These are phyloP conservation scores for Clonostachys rosea DNA, from an alignment of 2,329 filamentous ascomycete genomes.

Conservation along the genomic window DNA sequence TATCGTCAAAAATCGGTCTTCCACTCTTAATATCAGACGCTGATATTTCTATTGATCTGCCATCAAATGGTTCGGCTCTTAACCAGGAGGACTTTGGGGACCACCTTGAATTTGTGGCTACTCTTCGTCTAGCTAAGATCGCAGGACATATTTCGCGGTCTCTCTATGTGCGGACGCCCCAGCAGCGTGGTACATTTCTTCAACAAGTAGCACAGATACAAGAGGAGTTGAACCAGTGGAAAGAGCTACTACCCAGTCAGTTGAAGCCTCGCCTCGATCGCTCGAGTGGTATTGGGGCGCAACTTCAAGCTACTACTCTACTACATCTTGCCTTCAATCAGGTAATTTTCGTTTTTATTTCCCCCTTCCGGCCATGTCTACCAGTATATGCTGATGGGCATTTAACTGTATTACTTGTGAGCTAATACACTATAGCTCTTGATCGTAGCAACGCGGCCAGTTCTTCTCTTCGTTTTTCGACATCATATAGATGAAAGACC, in stretches of 20 bases:
- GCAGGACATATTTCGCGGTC: conserved; percentile 17
- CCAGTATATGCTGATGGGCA: not conserved
- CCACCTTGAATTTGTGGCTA: conserved; percentile 22
- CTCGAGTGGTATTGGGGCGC: conserved; percentile 2
- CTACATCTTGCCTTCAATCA: conserved; percentile 27
- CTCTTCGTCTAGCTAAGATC: conserved; percentile 28
- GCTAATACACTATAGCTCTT: conserved; percentile 13
- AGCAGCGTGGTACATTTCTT: conserved; percentile 1
- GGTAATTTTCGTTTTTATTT: conserved; percentile 3
- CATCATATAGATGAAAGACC: conserved; percentile 12
- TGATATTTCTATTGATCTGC: conserved; percentile 38
- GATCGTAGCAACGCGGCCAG: conserved; percentile 23
- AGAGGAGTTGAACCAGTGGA: conserved; percentile 20
- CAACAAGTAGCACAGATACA: conserved; percentile 20
- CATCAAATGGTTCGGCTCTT: conserved; percentile 22
- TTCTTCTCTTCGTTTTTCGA: conserved; percentile 23
- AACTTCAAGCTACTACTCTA: conserved; percentile 9
- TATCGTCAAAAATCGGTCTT: conserved; percentile 41
- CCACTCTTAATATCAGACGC: conserved; percentile 41
- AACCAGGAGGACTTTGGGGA: conserved; percentile 22
- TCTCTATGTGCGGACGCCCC: conserved; percentile 19
- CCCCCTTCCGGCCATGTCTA: no score
- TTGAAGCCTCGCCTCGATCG: conserved; percentile 13
- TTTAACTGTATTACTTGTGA: not conserved
- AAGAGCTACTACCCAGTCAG: conserved; percentile 18